These are phyloP conservation scores for Talaromyces sp. DNA, from an alignment of 2,329 filamentous ascomycete genomes.

Conservation along the genomic window DNA sequence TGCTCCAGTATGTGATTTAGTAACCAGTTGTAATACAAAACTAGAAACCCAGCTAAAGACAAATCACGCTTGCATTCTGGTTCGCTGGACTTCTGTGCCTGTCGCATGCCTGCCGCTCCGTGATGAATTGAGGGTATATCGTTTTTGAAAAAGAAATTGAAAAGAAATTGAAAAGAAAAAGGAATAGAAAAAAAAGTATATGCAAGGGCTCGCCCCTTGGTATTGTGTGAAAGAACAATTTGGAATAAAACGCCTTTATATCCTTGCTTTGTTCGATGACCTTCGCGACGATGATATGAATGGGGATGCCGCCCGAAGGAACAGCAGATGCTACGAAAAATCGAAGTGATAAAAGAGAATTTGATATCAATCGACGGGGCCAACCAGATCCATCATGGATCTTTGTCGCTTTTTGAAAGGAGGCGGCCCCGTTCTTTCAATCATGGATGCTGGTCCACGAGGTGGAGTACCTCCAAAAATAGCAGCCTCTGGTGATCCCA, in stretches of 20 bases:
- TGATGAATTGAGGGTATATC: background rate
- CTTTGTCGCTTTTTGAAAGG: conserved; percentile 8
- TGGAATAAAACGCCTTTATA: background rate
- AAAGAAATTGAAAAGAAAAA: no score
- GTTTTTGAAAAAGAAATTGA: background rate
- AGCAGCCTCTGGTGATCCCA: background rate
- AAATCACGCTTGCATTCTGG: background rate
- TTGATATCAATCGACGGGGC: background rate
- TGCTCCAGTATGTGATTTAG: background rate
- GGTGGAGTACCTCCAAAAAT: background rate
- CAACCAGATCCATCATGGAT: conserved; percentile 4
- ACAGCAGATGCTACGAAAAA: background rate
- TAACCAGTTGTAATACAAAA: background rate
- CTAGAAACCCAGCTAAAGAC: background rate
- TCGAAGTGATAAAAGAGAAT: background rate
- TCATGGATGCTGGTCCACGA: background rate
- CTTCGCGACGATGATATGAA: background rate
- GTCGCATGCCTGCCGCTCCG: background rate
- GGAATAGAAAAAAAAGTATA: background rate
- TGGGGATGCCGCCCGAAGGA: background rate
- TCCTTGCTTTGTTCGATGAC: background rate
- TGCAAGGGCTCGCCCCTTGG: background rate
- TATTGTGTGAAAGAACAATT: background rate
- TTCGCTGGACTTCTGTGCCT: background rate
- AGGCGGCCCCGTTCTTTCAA: background rate